Base-by-base conservation (phyloP, 1,139 yeast species). In the Arxiozyma telluris region DNA sequence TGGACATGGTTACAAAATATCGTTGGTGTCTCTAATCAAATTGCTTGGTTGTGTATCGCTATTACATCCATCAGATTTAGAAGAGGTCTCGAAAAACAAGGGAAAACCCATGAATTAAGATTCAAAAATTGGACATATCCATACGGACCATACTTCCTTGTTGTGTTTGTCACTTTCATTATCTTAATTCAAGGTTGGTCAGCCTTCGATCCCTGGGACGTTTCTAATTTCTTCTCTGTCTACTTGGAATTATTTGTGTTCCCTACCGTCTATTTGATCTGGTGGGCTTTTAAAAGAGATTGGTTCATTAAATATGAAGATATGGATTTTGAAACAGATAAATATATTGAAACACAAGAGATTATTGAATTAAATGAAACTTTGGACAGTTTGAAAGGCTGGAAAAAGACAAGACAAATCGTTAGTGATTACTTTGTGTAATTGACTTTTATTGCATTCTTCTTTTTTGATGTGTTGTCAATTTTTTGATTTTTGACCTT, bases 101-200 rank as follows among this genome's bases (percentile, higher is more conserved):
- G 71, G 21, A 72, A 76, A 55, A 63, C 71, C 1, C 54, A 65
- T 50, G 64, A 65, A 54, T 49, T 67, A 21, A 54, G 47, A 15
- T 82, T 72, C 69, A 74, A 64, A 53, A 78, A 83, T 54, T 75
- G 78, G 71, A 76, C 83, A 9, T 81, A 80, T 61, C 87, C 87
- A 27, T 81, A 71, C 63, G 86, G 85, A n/a, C 81, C 86, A 17
- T 81, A 76, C 68, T 71, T 78, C 52, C 79, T 78, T 44, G 78
- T 81, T 1, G 58, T 76, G 25, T 75, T 77, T 56, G 74, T 80
- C 30, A 57, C 73, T 0, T 64, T 81, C 49, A 73, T 83, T 52
- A 73, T 81, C 49, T 66, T 82, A 12, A 79, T 84, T 27, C 85
- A 82, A 62, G 87, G 87, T 20, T 83, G 83, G 87, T 65, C 80